Evolutionary conservation across 2,329 filamentous ascomycete genomes (phyloP), one percentile per base, ranked within the genome.

Genomic region (Ophioceras dolichostomum): DNA sequence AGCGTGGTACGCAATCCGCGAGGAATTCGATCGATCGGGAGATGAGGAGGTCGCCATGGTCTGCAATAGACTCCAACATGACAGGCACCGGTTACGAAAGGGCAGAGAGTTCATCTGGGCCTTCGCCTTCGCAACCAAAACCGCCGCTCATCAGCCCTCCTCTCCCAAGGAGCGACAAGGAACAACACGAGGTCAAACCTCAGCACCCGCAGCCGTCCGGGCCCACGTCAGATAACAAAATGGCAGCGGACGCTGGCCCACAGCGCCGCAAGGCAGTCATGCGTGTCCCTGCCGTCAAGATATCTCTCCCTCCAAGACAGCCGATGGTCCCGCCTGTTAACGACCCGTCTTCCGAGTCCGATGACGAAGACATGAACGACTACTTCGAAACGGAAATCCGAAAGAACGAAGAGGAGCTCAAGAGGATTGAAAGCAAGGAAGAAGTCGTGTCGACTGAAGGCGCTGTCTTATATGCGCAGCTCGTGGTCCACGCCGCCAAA

Each of bases 351-450:
- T 73, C 69, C 0, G 70, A 75, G 38, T 67, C 64, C 45, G 65
- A 76, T 31, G 72, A 76, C 39, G 72, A 75, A 34, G 67, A 72
- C 32, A 68, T 76, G 57, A 70, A 65, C 14, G 68, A 72, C 36
- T 70, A 70, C 41, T 73, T 76, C 37, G 61, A 67, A 37, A 58
- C 59, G 37, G 59, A 73, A 45, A 73, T 76, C 27, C 51, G 58
- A 30, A 68, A 73, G 47, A 61, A 64, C 2, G 65, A 74, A 41
- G 55, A 55, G 1, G 62, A 70, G 38, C 47, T 76, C 21, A 60
- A 60, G 40, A 65, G 63, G 35, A 50, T 74, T 6, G 59, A 66
- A 39, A 50, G 48, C 4, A 47, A 59, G 39, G 47, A 58, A 41
- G 47, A 63, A 40, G 43, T 51, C 43, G 39, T 67, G 41, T 49